phyloP scores from a whole-genome alignment of 768 basidiomycete genomes.

The Boletus coccyginus region DNA sequence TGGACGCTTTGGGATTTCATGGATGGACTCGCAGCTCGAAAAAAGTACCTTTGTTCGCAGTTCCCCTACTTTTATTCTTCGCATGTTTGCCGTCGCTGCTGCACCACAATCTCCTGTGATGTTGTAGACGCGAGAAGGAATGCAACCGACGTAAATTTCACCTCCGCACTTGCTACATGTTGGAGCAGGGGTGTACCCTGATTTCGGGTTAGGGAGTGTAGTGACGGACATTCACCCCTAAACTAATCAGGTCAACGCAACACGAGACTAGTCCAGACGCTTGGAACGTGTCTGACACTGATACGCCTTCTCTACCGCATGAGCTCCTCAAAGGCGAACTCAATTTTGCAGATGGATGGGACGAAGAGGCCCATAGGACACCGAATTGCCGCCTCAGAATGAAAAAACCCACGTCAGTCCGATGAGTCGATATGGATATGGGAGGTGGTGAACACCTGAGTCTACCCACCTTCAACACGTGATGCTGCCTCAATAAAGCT shows the following conservation, averaged over 20 bases:
- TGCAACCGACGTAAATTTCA: not conserved
- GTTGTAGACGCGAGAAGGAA: not conserved
- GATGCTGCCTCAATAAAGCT: too few relatives aligned
- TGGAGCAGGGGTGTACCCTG: not conserved
- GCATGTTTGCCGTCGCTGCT: not conserved
- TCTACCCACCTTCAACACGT: too few relatives aligned
- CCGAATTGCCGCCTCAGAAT: too few relatives aligned
- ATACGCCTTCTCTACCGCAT: not conserved
- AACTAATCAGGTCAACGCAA: not conserved
- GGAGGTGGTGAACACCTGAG: too few relatives aligned
- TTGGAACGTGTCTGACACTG: too few relatives aligned
- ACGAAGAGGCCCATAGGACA: not conserved
- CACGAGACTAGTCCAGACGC: not conserved
- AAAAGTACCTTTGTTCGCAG: not conserved
- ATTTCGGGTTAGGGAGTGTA: not conserved
- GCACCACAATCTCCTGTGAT: too few relatives aligned
- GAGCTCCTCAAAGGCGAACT: not conserved
- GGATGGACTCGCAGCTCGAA: constrained; percentile 15
- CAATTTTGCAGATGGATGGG: not conserved
- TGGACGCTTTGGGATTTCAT: constrained; percentile 27
- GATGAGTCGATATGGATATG: too few relatives aligned
- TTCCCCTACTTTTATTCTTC: not conserved
- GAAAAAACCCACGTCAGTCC: too few relatives aligned
- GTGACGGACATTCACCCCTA: too few relatives aligned
- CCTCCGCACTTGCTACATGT: not conserved